Evolutionary conservation across 140 eudicot genomes (phyloP), one percentile per base, ranked within the genome.

Genomic region (Bidens hawaiensis): DNA sequence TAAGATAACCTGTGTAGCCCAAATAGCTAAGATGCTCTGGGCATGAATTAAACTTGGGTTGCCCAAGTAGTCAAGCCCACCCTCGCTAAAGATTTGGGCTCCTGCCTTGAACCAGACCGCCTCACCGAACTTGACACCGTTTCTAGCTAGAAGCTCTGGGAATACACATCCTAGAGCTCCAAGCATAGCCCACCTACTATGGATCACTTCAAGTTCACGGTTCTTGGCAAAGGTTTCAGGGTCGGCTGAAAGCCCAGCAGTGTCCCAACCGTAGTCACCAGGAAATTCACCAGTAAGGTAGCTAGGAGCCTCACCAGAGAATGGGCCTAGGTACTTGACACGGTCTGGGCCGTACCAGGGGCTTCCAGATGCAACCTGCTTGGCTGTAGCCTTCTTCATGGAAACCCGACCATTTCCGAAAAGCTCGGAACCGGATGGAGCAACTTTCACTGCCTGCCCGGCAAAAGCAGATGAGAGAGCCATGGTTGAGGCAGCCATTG

Each of bases 191-290:
- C 48, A 42, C 48, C 48, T 42, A 18, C 18, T 12, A 11, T 42
- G 48, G 48, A 42, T 42, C 48, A 42, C 48, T n/a, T 42, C 48
- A n/a, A n/a, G 48, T 14, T 42, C 48, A 42, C 51, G 51, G 82
- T 79, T 79, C 68, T 74, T 79, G 60, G 84, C 67, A 64, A 79
- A 79, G 17, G 84, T 79, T 45, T 79, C 84, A 0, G 78, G 84
- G 47, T 79, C 81, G 25, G 84, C 81, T 74, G 88, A 82, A 22
- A 82, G 88, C 25, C 84, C 88, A 38, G 82, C 84, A 1, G 88
- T 82, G 75, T 82, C 82, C 88, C 82, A 82, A 1, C 88, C 88
- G 19, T 82, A 82, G 69, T 82, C 88, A 67, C 88, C 88, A 0
- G 84, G 88, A 56, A 82, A 82, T 57, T 81, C 86, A 24, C 86